Evolutionary conservation across 2,329 filamentous ascomycete genomes (phyloP), one percentile per base, ranked within the genome.

Genomic region (Rhinocladiella mackenziei): DNA sequence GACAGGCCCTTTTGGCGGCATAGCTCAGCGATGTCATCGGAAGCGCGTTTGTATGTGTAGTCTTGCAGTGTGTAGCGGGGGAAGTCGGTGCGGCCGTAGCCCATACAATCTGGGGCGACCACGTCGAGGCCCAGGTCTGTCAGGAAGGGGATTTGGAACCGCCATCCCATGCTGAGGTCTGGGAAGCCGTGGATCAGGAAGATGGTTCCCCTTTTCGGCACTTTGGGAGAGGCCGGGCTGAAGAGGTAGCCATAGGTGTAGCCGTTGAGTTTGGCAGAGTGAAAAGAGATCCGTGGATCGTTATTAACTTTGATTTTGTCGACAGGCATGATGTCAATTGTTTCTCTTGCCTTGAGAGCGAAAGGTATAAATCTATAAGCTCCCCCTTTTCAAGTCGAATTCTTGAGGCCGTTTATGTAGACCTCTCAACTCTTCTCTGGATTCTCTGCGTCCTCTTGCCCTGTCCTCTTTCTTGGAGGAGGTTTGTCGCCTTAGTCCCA

Each of bases 111-210:
- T 0, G 88, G 85, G 8, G 80, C 86, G 17, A 97, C 79, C 42
- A 95, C 87, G 43, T 84, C 79, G 54, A 91, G 77, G 15, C 83
- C 84, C 44, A 87, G 72, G 4, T 81, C 74, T 23, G 84, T 65
- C 15, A 97, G 75, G 56, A 80, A 67, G 0, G 89, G 89, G 48
- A 96, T 84, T 65, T 96, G 89, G 66, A 86, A 83, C 50, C 89
- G 83, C 91, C 91, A 97, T 60, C 84, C 88, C 60, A 89, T 81
- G 6, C 80, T 78, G 13, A 92, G 67, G 65, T 95, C 89, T 0
- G 89, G 89, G 68, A 83, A 94, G 54, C 89, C 89, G 65, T 89
- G 84, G 60, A 86, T 72, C 45, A 81, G 65, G 50, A 81, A 71
- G 11, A 80, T 67, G 1, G 75, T 79, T 19, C 68, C 71, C 50